Evolutionary conservation across 2,329 filamentous ascomycete species (phyloP).

Genomic region (Dryadomyces sulphureus): DNA sequence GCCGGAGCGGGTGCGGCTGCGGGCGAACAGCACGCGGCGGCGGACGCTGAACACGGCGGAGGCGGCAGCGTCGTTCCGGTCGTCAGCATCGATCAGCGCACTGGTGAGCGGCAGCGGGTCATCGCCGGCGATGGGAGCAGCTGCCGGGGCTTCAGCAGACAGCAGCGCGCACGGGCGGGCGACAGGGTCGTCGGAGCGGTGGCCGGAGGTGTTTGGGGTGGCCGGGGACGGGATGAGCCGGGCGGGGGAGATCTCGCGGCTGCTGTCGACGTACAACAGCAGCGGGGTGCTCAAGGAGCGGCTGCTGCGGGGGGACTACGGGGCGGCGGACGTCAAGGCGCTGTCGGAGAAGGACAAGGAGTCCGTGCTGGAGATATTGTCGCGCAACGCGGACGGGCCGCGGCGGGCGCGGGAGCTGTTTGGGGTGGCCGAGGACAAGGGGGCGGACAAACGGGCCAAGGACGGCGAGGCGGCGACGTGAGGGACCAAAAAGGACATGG

Average conservation of each 20-base stretch:
- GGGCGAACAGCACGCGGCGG: conserved; percentile 57
- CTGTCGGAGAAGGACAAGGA: conserved; percentile 26
- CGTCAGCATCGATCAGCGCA: background rate
- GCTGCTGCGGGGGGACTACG: conserved; percentile 27
- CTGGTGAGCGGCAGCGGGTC: background rate
- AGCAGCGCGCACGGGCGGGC: background rate
- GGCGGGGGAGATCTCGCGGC: conserved; percentile 15
- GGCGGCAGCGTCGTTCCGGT: conserved; percentile 11
- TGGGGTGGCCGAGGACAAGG: too few relatives aligned
- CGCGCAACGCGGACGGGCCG: conserved; percentile 29
- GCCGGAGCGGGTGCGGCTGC: conserved; percentile 67
- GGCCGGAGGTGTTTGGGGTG: conserved; percentile 17
- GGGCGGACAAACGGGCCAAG: background rate
- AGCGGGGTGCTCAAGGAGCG: conserved; percentile 33
- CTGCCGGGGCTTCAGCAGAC: background rate
- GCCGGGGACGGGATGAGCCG: background rate
- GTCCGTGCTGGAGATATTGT: conserved; percentile 37
- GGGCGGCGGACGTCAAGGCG: conserved; percentile 19
- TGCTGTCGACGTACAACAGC: conserved; percentile 25
- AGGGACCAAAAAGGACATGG: background rate
- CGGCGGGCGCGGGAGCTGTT: conserved; percentile 35
- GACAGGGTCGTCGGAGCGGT: too few relatives aligned
- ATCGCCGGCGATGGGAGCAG: background rate
- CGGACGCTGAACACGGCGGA: conserved; percentile 47
- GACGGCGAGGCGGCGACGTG: too few relatives aligned